Evolutionary conservation across 805 yeast species (phyloP).

Genomic region (Ogataea paradorogensis): DNA sequence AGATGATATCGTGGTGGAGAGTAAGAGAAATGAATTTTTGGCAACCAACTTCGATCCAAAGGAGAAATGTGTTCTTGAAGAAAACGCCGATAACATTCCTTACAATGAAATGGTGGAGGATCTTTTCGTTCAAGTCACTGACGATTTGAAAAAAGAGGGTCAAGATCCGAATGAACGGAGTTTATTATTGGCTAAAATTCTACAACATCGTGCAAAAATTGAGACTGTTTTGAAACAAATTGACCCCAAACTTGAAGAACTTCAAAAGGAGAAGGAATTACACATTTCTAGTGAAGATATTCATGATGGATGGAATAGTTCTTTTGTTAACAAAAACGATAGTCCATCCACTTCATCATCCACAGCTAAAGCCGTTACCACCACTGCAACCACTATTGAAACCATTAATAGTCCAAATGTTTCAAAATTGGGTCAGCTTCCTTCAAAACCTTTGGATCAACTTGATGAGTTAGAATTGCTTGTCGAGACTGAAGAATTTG

Average conservation of each 20-base stretch:
- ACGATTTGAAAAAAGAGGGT: conserved; percentile 51
- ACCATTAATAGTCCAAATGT: conserved; percentile 30
- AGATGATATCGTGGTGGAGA: conserved; percentile 36
- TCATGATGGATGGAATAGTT: conserved; percentile 87
- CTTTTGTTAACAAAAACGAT: conserved; percentile 60
- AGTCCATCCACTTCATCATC: conserved; percentile 22
- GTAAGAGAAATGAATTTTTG: conserved; percentile 40
- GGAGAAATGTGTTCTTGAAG: conserved; percentile 49
- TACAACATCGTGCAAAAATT: conserved; percentile 68
- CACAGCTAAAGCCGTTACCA: conserved; percentile 14
- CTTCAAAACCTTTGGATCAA: conserved; percentile 34
- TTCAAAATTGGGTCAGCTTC: conserved; percentile 15
- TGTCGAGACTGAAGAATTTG: conserved; percentile 64
- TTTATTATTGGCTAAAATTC: conserved; percentile 39
- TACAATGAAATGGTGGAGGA: conserved; percentile 94
- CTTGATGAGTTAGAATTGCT: conserved; percentile 53
- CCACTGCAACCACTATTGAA: conserved; percentile 26
- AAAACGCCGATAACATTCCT: conserved; percentile 47
- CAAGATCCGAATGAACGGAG: conserved; percentile 42
- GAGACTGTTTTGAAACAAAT: conserved; percentile 63
- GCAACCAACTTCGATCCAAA: conserved; percentile 50
- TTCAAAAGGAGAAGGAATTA: conserved; percentile 65
- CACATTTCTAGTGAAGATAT: conserved; percentile 89
- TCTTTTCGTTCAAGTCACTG: conserved; percentile 70
- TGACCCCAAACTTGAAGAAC: conserved; percentile 58